These are phyloP conservation scores for Ormosia emarginata DNA, from an alignment of 306 rosid species.

Conservation along the genomic window DNA sequence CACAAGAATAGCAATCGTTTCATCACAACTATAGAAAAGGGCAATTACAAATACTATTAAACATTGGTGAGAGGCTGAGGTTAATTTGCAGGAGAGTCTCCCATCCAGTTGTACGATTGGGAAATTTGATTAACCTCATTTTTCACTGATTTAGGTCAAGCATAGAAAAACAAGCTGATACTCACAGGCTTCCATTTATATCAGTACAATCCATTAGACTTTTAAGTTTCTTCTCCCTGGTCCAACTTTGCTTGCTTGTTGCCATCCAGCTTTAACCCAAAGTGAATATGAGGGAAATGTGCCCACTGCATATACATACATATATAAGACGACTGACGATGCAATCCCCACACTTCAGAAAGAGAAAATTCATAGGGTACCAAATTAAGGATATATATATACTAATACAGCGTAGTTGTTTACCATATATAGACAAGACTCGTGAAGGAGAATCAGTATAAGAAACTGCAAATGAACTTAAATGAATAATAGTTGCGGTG, in stretches of 20 bases:
- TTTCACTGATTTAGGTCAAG: slow-evolving; percentile 37
- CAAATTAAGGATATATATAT: background rate
- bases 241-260: slow-evolving; percentile 65
- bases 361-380: background rate
- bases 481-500: background rate
- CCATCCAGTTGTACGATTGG: slow-evolving; percentile 32
- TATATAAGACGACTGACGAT: background rate
- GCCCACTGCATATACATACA: slow-evolving; percentile 75
- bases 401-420: background rate
- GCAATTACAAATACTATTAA: slow-evolving; percentile 21
- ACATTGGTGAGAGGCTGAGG: slow-evolving; percentile 33
- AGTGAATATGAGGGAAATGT: slow-evolving; percentile 96
- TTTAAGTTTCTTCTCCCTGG: slow-evolving; percentile 56
- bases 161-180: slow-evolving; percentile 32
- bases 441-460: background rate
- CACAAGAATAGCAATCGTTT: slow-evolving; percentile 37
- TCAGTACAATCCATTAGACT: slow-evolving; percentile 59
- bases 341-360: background rate
- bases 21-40: slow-evolving; percentile 13
- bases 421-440: background rate
- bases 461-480: background rate
- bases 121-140: slow-evolving; percentile 44
- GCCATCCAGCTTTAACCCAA: slow-evolving; percentile 77
- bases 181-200: slow-evolving; percentile 34
- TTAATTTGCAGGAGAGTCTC: slow-evolving; percentile 32